Evolutionary conservation across 2,329 filamentous ascomycete genomes (phyloP).

Genomic region (Shiraia bambusicola): DNA sequence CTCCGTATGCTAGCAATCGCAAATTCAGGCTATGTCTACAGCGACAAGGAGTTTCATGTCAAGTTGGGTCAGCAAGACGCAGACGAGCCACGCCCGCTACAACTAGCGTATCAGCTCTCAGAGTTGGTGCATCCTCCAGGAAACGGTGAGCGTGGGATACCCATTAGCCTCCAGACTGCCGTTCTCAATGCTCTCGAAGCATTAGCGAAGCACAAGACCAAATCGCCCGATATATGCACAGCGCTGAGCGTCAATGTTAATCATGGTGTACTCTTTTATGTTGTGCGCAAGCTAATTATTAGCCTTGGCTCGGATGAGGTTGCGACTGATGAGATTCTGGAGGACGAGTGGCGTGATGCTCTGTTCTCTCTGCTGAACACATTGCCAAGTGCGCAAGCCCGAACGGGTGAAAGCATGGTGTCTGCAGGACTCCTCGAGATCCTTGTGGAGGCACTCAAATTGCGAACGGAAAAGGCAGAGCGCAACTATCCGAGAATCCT

Average conservation of each 20-base stretch:
- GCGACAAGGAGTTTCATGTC: slow-evolving; percentile 78
- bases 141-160: slow-evolving; percentile 67
- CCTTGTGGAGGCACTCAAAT: slow-evolving; percentile 81
- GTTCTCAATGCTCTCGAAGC: slow-evolving; percentile 81
- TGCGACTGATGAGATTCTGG: slow-evolving; percentile 60
- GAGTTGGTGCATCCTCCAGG: slow-evolving; percentile 85
- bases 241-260: slow-evolving; percentile 96
- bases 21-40: slow-evolving; percentile 87
- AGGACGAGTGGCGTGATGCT: slow-evolving; percentile 89
- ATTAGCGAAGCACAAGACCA: slow-evolving; percentile 75
- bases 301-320: slow-evolving; percentile 62
- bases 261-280: slow-evolving; percentile 90
- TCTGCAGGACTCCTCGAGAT: slow-evolving; percentile 87
- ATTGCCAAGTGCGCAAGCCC: slow-evolving; percentile 68
- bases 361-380: slow-evolving; percentile 85
- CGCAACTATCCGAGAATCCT: slow-evolving; percentile 82
- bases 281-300: slow-evolving; percentile 85
- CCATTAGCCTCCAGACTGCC: slow-evolving; percentile 76
- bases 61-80: slow-evolving; percentile 84
- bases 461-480: slow-evolving; percentile 79
- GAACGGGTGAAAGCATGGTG: slow-evolving; percentile 80
- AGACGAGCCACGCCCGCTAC: slow-evolving; percentile 84
- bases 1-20: slow-evolving; percentile 83
- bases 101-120: slow-evolving; percentile 87
- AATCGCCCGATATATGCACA: slow-evolving; percentile 78